Evolutionary conservation across 257 asterid species (phyloP), one percentile per base, ranked within the genome.

Genomic region (Fraxinus americana): DNA sequence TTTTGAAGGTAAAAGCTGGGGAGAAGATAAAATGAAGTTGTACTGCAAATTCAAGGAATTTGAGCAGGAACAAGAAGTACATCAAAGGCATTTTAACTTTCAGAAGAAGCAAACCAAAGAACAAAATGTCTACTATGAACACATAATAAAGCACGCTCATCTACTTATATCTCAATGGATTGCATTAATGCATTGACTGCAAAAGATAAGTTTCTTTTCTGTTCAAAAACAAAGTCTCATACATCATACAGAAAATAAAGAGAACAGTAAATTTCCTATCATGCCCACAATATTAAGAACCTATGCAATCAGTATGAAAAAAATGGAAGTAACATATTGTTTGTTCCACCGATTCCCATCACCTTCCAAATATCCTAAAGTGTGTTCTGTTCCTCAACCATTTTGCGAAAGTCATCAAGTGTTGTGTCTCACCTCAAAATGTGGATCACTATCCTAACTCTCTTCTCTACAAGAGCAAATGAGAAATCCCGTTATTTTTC

Each of bases 211-310:
- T 57, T 21, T 59, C 50, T n/a, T n/a, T 29, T 38, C 5, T 61
- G 68, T 61, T 9, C 17, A 61, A 21, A 7, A 21, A 21, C 30
- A 10, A 61, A 61, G 68, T 2, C 13, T 23, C 34, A 35, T 1
- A 35, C 39, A 4, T 35, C 7, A 6, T 21, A 19, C 4, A 5
- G 3, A 38, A 48, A 59, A 34, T 29, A n/a, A 32, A 35, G 14
- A 25, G 29, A 39, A 67, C 14, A 61, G 10, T 17, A 48, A 19
- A 43, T 27, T 39, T 41, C 43, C 65, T 13, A 7, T 38, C 35
- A 21, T 11, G 67, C 43, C 27, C 27, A 78, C 45, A 48, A 65
- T 16, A 63, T 23, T 38, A 71, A 72, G 4, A 77, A 57, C n/a
- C 17, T 16, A 67, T n/a, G 12, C 61, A 50, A 19, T 35, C 12